Conservation (phyloP, 805 yeast genomes). For the Metschnikowia cerradonensis region DNA sequence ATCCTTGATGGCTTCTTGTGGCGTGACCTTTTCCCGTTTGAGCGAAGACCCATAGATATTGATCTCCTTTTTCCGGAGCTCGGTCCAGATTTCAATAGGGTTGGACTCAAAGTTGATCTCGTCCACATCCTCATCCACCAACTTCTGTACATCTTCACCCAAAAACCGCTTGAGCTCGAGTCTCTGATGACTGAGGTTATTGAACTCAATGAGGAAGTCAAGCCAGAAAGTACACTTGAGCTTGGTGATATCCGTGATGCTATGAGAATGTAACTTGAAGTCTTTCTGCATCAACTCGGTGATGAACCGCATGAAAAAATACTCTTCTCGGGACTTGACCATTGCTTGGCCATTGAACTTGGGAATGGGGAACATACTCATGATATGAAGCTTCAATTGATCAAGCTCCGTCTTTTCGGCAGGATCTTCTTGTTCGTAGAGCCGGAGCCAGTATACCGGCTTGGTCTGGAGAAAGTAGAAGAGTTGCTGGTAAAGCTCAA, state of each 20-base stretch:
- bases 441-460: constrained; percentile 61
- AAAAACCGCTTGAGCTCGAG: constrained; percentile 38
- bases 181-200: constrained; percentile 48
- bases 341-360: constrained; percentile 19
- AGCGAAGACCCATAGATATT: constrained; percentile 33
- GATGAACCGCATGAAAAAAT: constrained; percentile 57
- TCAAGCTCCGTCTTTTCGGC: constrained; percentile 1
- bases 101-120: constrained; percentile 73
- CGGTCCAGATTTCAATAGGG: constrained; percentile 56
- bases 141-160: constrained; percentile 34
- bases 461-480: constrained; percentile 83
- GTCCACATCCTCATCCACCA: constrained; percentile 46
- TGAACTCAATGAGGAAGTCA: constrained; percentile 38
- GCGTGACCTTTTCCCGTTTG: constrained; percentile 36
- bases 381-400: constrained; percentile 3
- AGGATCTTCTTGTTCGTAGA: constrained; percentile 38
- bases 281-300: constrained; percentile 42
- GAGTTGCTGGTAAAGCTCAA: constrained; percentile 69
- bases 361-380: constrained; percentile 29
- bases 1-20: constrained; percentile 74
- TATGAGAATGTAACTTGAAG: constrained; percentile 26
- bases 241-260: constrained; percentile 38
- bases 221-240: constrained; percentile 41
- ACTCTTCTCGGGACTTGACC: constrained; percentile 63
- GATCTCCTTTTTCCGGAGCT: constrained; percentile 36